Conservation (phyloP, 1,139 yeast genomes). For the Hyphopichia buzzinii region DNA sequence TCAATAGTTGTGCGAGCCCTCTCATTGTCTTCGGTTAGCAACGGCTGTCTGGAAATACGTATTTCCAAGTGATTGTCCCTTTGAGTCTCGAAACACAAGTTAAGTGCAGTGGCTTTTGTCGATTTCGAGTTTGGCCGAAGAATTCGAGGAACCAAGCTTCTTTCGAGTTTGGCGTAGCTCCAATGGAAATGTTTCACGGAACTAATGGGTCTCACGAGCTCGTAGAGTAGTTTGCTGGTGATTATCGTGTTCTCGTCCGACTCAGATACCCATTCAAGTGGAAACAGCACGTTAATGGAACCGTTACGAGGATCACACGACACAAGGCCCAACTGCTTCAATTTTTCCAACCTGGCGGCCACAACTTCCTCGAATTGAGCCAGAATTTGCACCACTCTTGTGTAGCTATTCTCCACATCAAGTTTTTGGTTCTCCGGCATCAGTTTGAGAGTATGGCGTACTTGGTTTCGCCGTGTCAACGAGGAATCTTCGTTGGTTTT, state of each 20-base stretch:
- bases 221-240: conserved; percentile 32
- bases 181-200: conserved; percentile 45
- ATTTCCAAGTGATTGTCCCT: not conserved
- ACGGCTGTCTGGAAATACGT: conserved; percentile 21
- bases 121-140: not conserved
- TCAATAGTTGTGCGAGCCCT: conserved; percentile 4
- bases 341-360: not conserved
- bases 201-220: conserved; percentile 32
- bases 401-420: not conserved
- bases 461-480: conserved; percentile 55
- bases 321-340: not conserved
- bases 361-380: not conserved
- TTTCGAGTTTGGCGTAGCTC: conserved; percentile 43
- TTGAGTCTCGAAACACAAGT: not conserved
- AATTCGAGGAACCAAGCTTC: conserved; percentile 28
- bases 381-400: not conserved
- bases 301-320: not conserved
- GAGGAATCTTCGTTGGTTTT: conserved; percentile 53
- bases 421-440: not conserved
- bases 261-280: not conserved
- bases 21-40: conserved; percentile 17
- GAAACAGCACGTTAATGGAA: not conserved
- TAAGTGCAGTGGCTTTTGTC: not conserved
- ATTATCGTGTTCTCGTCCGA: conserved; percentile 20
- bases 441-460: conserved; percentile 21